phyloP scores from a whole-genome alignment of 805 yeast species.

The Saccharomycopsis fermentans region DNA sequence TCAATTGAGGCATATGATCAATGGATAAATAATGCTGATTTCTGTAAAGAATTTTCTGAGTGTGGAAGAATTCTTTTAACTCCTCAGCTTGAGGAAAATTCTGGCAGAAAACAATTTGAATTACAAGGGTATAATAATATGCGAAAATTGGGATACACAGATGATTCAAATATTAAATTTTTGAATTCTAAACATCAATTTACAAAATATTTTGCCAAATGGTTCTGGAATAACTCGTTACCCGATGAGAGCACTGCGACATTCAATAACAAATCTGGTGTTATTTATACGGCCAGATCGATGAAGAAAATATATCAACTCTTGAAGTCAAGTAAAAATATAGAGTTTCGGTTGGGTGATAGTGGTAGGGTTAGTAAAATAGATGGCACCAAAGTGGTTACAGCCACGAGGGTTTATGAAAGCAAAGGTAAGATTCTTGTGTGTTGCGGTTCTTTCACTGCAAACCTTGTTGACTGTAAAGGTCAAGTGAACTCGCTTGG shows the following conservation, averaged over 20 bases:
- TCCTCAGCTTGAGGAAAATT: conserved; percentile 24
- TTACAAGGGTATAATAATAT: conserved; percentile 28
- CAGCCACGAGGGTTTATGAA: conserved; percentile 15
- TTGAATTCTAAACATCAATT: conserved; percentile 26
- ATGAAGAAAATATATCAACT: conserved; percentile 17
- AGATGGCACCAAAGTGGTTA: not conserved
- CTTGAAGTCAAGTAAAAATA: not conserved
- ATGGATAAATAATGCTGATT: conserved; percentile 31
- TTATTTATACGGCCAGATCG: conserved; percentile 33
- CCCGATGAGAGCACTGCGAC: conserved; percentile 23
- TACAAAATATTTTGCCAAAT: conserved; percentile 22
- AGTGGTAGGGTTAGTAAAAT: not conserved
- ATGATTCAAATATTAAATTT: conserved; percentile 22
- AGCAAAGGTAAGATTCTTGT: conserved; percentile 26
- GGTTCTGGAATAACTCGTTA: conserved; percentile 22
- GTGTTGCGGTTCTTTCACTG: conserved; percentile 26
- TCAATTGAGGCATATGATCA: conserved; percentile 35
- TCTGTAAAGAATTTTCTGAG: conserved; percentile 27
- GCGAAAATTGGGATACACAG: conserved; percentile 21
- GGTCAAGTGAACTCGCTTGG: conserved; percentile 30
- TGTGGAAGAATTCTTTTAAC: conserved; percentile 35
- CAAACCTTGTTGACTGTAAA: conserved; percentile 22
- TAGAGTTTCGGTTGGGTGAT: not conserved
- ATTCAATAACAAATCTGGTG: conserved; percentile 34
- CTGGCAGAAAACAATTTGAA: conserved; percentile 30